Evolutionary conservation across 2,329 filamentous ascomycete species (phyloP).

Genomic region (Cryphonectria nitschkei): DNA sequence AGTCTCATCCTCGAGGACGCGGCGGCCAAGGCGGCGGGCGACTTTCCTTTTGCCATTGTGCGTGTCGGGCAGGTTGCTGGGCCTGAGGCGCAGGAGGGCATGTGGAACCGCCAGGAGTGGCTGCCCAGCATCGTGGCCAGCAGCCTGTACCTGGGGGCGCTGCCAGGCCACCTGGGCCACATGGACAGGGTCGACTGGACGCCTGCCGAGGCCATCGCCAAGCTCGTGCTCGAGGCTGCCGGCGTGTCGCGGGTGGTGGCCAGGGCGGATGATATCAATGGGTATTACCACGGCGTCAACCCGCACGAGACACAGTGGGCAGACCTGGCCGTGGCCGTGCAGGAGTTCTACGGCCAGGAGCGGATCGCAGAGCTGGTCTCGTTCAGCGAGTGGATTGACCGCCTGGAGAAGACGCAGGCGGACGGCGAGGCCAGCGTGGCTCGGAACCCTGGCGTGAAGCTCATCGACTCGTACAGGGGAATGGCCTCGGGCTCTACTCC

Average conservation of each 20-base stretch:
- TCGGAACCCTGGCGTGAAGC: conserved; percentile 52
- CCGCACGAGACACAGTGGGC: conserved; percentile 44
- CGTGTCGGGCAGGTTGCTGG: conserved; percentile 51
- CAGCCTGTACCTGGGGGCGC: conserved; percentile 47
- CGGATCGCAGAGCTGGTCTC: conserved; percentile 42
- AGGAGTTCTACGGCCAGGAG: conserved; percentile 41
- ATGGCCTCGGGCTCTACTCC: conserved; percentile 32
- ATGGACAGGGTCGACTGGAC: conserved; percentile 55
- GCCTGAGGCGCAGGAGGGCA: conserved; percentile 41
- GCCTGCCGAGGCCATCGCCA: conserved; percentile 50
- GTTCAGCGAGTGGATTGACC: conserved; percentile 48
- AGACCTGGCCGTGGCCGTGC: conserved; percentile 43
- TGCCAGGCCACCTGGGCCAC: conserved; percentile 48
- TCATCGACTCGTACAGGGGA: conserved; percentile 51
- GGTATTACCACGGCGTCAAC: conserved; percentile 53
- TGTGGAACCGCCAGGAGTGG: conserved; percentile 60
- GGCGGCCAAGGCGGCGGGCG: conserved; percentile 35
- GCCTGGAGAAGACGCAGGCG: conserved; percentile 44
- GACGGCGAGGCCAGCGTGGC: conserved; percentile 39
- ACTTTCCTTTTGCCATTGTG: conserved; percentile 41
- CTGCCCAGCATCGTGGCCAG: conserved; percentile 53
- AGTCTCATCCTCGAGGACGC: conserved; percentile 46
- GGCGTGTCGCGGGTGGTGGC: conserved; percentile 22
- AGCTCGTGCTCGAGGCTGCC: conserved; percentile 48
- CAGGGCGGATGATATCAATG: conserved; percentile 36